A percentile compares a stretch with the other conserved stretches of the same genome.
phyloP scores from a whole-genome alignment of 2,329 filamentous ascomycete genomes.

The Mycogone perniciosa region DNA sequence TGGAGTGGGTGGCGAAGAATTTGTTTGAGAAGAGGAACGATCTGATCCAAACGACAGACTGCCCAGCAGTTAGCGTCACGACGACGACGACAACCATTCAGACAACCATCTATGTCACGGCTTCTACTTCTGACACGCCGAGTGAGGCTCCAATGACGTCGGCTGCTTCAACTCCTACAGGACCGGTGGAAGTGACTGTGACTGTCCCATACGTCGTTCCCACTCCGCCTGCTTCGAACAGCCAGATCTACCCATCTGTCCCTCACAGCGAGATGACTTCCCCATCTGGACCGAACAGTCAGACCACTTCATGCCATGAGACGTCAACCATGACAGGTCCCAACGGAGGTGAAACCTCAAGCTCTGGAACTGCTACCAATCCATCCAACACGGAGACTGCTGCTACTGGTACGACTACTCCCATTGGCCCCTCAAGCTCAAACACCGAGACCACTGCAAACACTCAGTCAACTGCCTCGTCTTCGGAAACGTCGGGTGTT shows the following conservation, averaged over 20 bases:
- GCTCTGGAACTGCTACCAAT: background rate
- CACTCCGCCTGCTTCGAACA: background rate
- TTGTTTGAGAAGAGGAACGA: constrained; percentile 1
- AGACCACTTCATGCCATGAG: no score
- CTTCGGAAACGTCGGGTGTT: no score
- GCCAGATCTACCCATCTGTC: no score
- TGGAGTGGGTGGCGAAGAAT: background rate
- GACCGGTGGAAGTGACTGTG: no score
- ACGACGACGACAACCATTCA: constrained; percentile 27
- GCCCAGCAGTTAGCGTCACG: background rate
- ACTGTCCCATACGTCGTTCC: background rate
- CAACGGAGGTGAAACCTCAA: background rate
- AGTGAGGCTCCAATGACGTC: background rate
- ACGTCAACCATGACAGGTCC: background rate
- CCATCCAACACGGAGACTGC: background rate
- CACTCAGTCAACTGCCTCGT: no score
- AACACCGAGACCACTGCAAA: background rate
- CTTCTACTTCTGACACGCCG: constrained; percentile 10
- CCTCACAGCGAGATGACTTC: no score
- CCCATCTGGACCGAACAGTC: no score
- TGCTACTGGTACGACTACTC: background rate
- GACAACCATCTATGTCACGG: constrained; percentile 26
- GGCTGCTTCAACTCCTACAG: background rate
- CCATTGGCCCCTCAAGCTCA: background rate
- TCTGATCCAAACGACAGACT: background rate